Percentiles rank a stretch among this genome's conserved stretches.
phyloP scores from a whole-genome alignment of 495 filamentous ascomycete genomes.

The Aspergillus kassunensis region DNA sequence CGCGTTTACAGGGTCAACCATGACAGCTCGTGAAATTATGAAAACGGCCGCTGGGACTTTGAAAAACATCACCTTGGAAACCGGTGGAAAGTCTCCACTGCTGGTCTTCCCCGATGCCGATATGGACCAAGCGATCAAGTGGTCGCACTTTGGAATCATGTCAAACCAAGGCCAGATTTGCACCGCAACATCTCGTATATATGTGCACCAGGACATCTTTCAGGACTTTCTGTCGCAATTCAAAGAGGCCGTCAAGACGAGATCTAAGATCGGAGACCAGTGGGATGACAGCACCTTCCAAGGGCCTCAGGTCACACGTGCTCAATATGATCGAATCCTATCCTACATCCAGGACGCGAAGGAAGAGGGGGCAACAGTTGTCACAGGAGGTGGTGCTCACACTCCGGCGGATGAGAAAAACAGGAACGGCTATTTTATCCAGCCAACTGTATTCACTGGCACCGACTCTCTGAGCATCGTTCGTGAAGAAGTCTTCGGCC shows the following conservation, averaged over 20 bases:
- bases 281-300: slow-evolving; percentile 76
- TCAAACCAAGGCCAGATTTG: slow-evolving; percentile 87
- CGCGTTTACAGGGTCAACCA: slow-evolving; percentile 85
- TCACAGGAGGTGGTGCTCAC: slow-evolving; percentile 67
- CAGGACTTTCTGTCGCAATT: slow-evolving; percentile 72
- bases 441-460: slow-evolving; percentile 67
- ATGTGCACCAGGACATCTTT: slow-evolving; percentile 76
- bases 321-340: slow-evolving; percentile 78
- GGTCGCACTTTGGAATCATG: slow-evolving; percentile 74
- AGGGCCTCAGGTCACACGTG: slow-evolving; percentile 83
- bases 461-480: slow-evolving; percentile 63
- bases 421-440: slow-evolving; percentile 62
- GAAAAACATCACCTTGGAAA: slow-evolving; percentile 93
- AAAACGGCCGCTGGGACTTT: slow-evolving; percentile 76
- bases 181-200: slow-evolving; percentile 80
- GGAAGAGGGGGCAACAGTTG: slow-evolving; percentile 74
- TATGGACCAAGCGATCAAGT: slow-evolving; percentile 80
- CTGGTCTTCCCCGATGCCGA: slow-evolving; percentile 86
- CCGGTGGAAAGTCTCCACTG: slow-evolving; percentile 82
- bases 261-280: slow-evolving; percentile 78
- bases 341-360: slow-evolving; percentile 73
- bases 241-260: slow-evolving; percentile 58
- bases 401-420: slow-evolving; percentile 45
- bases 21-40: slow-evolving; percentile 82
- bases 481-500: slow-evolving; percentile 81